Percentiles rank a stretch among this genome's conserved stretches.
Evolutionary conservation across 495 filamentous ascomycete species (phyloP).

Genomic region (Aspergillus biplanus): DNA sequence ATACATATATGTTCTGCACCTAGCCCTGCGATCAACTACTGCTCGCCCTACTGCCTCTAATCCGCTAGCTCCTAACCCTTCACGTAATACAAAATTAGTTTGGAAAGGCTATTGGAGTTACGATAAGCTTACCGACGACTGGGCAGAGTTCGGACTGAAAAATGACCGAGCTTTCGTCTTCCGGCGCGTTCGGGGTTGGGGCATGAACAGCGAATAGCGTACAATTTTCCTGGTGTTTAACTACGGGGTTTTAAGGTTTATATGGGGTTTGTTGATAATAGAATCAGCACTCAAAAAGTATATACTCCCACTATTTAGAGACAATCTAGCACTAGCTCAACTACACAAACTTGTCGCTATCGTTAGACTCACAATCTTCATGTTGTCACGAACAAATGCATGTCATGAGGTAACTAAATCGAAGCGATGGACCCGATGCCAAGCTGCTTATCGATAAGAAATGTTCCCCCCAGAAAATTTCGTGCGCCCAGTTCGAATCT

Average conservation of each 20-base stretch:
- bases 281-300: neutral
- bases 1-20: slow-evolving; percentile 80
- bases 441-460: slow-evolving; percentile 26
- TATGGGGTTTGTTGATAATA: neutral
- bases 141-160: slow-evolving; percentile 81
- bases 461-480: slow-evolving; percentile 11
- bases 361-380: no score
- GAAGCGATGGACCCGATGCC: neutral
- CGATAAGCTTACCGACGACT: slow-evolving; percentile 85
- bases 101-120: slow-evolving; percentile 96
- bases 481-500: neutral
- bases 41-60: slow-evolving; percentile 44
- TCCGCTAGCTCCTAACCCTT: slow-evolving; percentile 34
- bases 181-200: slow-evolving; percentile 70
- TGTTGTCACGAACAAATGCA: no score
- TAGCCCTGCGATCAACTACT: slow-evolving; percentile 64
- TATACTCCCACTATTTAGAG: neutral
- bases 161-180: slow-evolving; percentile 88
- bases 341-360: neutral
- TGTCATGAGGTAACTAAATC: no score
- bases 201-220: slow-evolving; percentile 23
- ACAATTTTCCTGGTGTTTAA: neutral
- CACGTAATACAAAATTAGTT: slow-evolving; percentile 76
- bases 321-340: neutral
- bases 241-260: neutral